phyloP scores from a whole-genome alignment of 208 protist genomes.

The Crithidia mellificae region DNA sequence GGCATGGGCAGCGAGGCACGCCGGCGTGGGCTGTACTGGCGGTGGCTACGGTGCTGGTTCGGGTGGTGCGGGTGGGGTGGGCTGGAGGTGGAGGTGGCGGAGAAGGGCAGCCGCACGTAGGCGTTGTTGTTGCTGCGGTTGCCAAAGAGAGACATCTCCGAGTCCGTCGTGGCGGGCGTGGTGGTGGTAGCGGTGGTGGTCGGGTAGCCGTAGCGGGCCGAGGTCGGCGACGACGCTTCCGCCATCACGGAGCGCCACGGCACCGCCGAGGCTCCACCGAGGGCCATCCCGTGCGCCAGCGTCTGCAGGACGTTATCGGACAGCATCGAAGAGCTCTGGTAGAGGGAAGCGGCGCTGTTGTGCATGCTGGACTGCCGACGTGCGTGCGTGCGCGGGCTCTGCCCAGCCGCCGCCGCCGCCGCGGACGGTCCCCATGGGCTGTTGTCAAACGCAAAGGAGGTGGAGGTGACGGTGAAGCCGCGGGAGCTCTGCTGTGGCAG shows the following conservation, averaged over 20 bases:
- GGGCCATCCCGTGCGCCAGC: slow-evolving; percentile 38
- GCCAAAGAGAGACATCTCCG: neutral
- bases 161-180: neutral
- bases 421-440: neutral
- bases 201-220: neutral
- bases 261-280: slow-evolving; percentile 10
- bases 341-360: slow-evolving; percentile 20
- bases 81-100: neutral
- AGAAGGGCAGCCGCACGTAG: neutral
- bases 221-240: neutral
- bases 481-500: slow-evolving; percentile 12
- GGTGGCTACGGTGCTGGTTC: neutral
- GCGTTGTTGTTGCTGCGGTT: slow-evolving; percentile 9
- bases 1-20: neutral
- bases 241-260: slow-evolving; percentile 13
- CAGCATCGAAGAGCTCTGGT: slow-evolving; percentile 20
- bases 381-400: neutral
- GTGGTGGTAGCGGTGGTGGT: too few species aligned
- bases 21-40: neutral
- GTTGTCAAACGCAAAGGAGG: slow-evolving; percentile 13
- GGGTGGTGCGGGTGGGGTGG: neutral
- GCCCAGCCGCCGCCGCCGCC: too few species aligned
- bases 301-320: slow-evolving; percentile 35
- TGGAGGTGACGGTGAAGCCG: slow-evolving; percentile 23
- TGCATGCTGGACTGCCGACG: slow-evolving; percentile 11